Conservation (phyloP, 1,284 basidiomycete species). For the Fistulina hepatica region DNA sequence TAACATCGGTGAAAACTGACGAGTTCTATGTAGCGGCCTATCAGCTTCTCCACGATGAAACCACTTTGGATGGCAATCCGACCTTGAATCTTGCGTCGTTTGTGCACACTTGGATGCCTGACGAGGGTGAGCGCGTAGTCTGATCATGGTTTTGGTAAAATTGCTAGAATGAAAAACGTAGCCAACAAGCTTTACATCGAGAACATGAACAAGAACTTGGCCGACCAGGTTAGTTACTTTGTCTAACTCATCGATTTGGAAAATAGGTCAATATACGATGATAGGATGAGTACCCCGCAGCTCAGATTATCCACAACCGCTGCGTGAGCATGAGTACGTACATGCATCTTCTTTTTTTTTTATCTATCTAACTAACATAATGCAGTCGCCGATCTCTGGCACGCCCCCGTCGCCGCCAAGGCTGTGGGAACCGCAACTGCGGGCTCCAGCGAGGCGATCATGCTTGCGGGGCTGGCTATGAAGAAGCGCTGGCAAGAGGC, state of each 20-base stretch:
- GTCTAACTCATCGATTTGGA: neutral
- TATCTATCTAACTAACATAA: conserved; percentile 1
- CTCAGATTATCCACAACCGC: conserved; percentile 67
- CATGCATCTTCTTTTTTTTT: neutral
- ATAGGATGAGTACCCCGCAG: conserved; percentile 62
- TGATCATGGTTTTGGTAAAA: conserved; percentile 14
- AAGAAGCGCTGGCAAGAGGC: conserved; percentile 67
- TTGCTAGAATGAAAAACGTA: conserved; percentile 43
- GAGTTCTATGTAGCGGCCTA: too few relatives aligned
- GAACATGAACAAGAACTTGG: conserved; percentile 83
- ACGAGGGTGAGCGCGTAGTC: conserved; percentile 20
- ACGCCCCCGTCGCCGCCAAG: conserved; percentile 42
- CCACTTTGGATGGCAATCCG: conserved; percentile 65
- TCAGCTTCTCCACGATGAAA: conserved; percentile 78
- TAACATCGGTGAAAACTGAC: too few relatives aligned
- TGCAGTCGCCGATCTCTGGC: conserved; percentile 59
- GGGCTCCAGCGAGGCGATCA: conserved; percentile 66
- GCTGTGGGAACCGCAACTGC: conserved; percentile 63
- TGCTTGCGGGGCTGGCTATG: conserved; percentile 64
- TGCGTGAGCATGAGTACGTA: conserved; percentile 50
- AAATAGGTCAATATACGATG: conserved; percentile 4
- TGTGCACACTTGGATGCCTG: conserved; percentile 60
- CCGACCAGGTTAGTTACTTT: conserved; percentile 82
- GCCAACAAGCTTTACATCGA: conserved; percentile 67
- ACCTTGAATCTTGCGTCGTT: conserved; percentile 79